A percentile compares a stretch with the other conserved stretches of the same genome.
These are phyloP conservation scores for Penicillium sp. DNA, from an alignment of 2,329 filamentous ascomycete species.

Conservation along the genomic window DNA sequence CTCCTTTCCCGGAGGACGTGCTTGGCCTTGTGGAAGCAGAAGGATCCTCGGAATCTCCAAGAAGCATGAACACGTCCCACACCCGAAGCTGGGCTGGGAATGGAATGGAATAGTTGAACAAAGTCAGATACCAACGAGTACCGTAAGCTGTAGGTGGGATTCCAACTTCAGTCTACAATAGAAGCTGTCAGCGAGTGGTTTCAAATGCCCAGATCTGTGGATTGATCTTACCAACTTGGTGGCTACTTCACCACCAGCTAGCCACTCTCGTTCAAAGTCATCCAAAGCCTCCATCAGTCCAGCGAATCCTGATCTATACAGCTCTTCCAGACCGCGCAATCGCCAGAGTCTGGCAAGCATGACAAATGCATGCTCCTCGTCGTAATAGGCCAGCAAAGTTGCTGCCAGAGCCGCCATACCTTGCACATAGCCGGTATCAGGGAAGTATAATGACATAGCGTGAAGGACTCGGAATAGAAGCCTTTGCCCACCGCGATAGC, in stretches of 20 bases:
- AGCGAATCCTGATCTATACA: slow-evolving; percentile 81
- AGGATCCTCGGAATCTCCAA: slow-evolving; percentile 68
- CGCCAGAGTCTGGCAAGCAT: slow-evolving; percentile 97
- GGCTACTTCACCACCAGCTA: slow-evolving; percentile 73
- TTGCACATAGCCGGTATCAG: slow-evolving; percentile 91
- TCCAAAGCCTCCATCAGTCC: slow-evolving; percentile 82
- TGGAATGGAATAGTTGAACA: slow-evolving; percentile 96
- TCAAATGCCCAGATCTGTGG: neutral
- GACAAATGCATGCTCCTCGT: slow-evolving; percentile 89
- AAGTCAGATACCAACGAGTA: slow-evolving; percentile 92
- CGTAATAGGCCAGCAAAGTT: slow-evolving; percentile 92
- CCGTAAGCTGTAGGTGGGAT: slow-evolving; percentile 92
- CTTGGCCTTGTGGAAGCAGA: slow-evolving; percentile 18
- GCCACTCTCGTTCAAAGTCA: slow-evolving; percentile 83
- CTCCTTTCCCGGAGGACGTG: slow-evolving; percentile 25
- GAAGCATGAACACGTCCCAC: slow-evolving; percentile 96
- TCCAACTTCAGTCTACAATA: slow-evolving; percentile 63
- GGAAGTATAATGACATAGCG: slow-evolving; percentile 85
- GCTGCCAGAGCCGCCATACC: slow-evolving; percentile 94
- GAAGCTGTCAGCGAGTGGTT: slow-evolving; percentile 3
- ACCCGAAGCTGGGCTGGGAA: slow-evolving; percentile 91
- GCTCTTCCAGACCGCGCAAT: slow-evolving; percentile 75
- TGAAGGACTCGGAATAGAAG: slow-evolving; percentile 90
- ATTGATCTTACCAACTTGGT: slow-evolving; percentile 67
- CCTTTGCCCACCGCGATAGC: slow-evolving; percentile 89